Base-by-base conservation (phyloP, 805 yeast species). In the Yarrowia porcina region DNA sequence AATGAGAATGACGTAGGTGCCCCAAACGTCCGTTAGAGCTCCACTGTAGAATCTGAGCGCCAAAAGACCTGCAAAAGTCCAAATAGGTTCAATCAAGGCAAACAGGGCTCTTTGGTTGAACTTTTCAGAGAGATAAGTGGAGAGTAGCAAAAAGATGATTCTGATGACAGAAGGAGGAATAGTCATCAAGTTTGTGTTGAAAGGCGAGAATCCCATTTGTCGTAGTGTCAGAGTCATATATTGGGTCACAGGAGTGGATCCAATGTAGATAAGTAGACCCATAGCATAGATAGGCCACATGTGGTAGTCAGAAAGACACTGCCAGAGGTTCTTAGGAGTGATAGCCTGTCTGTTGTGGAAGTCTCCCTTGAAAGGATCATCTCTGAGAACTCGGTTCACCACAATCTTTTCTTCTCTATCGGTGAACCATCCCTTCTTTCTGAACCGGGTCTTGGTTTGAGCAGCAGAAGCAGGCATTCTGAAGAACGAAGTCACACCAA, bases 351-450 rank as follows among this genome's bases (percentile, higher is more conserved):
- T 75, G 68, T 85, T 84, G 69, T 84, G 77, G 87, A 84, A 83
- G 65, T 83, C 87, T 20, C 88, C 87, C 75, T 81, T 81, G 10
- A 78, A 68, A 20, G 89, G 89, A 68, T 85, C 89, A 69, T 85
- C 88, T 66, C 88, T 73, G 60, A 85, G 71, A 3, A 85, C 77
- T 65, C 83, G 76, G 69, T 84, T 84, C 47, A 83, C 87, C 36
- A 83, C 74, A 62, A 85, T 83, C 65, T 80, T 79, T 70, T 81
- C 83, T 65, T 85, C 87, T 45, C 82, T 71, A 1, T 81, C 83
- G 13, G 80, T 78, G 65, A 78, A 77, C 82, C 82, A 79, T 32
- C 87, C 86, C 23, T 80, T 77, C 15, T 76, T 76, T 44, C 81
- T 76, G 66, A 74, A 79, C 75, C 79, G 76, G 13, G 79, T 71